Conservation (phyloP, 108 stramenopile species). For the Pseudonitzschia multistriata region DNA sequence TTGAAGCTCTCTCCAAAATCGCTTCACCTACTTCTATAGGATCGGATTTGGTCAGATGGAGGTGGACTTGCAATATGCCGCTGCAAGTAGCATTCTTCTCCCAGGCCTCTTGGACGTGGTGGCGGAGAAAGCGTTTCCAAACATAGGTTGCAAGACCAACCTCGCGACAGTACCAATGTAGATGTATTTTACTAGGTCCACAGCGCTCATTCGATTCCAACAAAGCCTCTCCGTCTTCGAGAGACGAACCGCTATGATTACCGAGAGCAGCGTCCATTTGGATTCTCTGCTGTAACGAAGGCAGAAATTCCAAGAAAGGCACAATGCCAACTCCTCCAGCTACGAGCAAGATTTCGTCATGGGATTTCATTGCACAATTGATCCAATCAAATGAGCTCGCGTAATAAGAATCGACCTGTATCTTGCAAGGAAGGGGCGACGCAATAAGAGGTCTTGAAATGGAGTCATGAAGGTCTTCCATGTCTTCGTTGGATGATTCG, state of each 20-base stretch:
- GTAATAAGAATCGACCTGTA: constrained; percentile 11
- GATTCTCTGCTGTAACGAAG: constrained; percentile 1
- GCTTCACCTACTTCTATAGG: background rate
- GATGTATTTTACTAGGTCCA: background rate
- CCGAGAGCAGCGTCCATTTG: background rate
- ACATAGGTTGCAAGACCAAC: constrained; percentile 18
- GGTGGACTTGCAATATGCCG: background rate
- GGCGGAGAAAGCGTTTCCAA: background rate
- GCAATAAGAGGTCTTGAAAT: background rate
- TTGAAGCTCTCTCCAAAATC: too few relatives aligned
- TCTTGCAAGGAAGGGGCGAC: background rate
- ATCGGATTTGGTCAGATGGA: background rate
- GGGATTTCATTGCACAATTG: background rate
- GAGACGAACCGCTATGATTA: background rate
- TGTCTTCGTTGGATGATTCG: background rate
- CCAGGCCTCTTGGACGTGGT: background rate
- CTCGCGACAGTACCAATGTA: constrained; percentile 32
- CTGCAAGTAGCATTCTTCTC: background rate
- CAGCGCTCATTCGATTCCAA: background rate
- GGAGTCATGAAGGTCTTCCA: background rate
- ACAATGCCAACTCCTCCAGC: constrained; percentile 29
- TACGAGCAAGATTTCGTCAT: constrained; percentile 22
- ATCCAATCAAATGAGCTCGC: constrained; percentile 9
- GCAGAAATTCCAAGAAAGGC: constrained; percentile 23
- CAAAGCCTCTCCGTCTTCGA: background rate